Evolutionary conservation across 2,329 filamentous ascomycete species (phyloP), one percentile per base, ranked within the genome.

Genomic region (Aspergillus fumigatus): DNA sequence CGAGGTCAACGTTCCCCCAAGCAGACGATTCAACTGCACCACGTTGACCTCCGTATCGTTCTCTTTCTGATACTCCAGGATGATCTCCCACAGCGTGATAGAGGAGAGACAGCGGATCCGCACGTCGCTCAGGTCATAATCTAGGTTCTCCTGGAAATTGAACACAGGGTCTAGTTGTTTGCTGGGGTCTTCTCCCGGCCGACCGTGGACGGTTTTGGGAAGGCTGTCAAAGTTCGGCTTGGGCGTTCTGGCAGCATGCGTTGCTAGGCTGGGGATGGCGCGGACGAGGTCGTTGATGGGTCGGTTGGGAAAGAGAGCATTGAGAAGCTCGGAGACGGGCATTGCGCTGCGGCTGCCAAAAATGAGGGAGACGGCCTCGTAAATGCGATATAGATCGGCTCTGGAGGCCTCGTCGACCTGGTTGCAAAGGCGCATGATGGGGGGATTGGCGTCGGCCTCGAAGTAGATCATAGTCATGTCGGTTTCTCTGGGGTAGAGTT

Each of bases 401-500:
- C 60, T 59, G 47, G 63, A 53, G 17, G 48, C 14, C 0, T 47
- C 26, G 2, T 62, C 59, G 23, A 68, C 59, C 4, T 63, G 38
- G 21, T 54, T 40, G 11, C 70, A 47, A 14, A 64, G 60, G 17
- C 62, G 54, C 14, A 67, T 26, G 17, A 64, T 55, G 2, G 60
- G 56, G 7, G 68, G 63, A 32, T 70, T 63, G 19, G 65, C 43
- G 51, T 74, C 61, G 3, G 70, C 60, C 56, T 71, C 70, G 50
- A 75, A 72, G 59, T 73, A 73, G 9, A 74, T 53, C 11, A 75
- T 57, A 0, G 70, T 66, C 6, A 70, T 67, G 6, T 74, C 62
- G 19, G 62, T 62, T 5, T 62, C 58, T 3, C 80, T 77, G 1
- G 90, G 90, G 69, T 80, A 90, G 65, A 90, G 87, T 62, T 96